Evolutionary conservation across 257 asterid genomes (phyloP), one percentile per base, ranked within the genome.

Genomic region (Nicotiana noctiflora): DNA sequence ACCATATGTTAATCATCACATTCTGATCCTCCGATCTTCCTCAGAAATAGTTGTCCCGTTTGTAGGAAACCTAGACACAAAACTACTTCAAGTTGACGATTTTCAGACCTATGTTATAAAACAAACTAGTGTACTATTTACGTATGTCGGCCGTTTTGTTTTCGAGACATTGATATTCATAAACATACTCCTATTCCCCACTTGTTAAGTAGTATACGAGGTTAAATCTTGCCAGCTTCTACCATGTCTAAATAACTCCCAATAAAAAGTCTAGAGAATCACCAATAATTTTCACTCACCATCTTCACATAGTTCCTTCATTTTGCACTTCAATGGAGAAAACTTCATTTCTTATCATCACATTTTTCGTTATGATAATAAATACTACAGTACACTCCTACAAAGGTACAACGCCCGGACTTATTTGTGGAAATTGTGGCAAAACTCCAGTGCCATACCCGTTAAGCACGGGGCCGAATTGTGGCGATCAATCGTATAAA

Each of bases 401-500:
- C 40, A 49, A 74, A 0, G 4, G 25, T 3, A 13, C 40, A 19
- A 57, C 0, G 19, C 65, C 34, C 1, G 80, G 81, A 19, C 46
- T 44, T 7, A 88, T 77, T 3, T 89, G 93, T 67, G 88, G 85
- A n/a, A 67, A 59, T 11, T 91, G 96, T 25, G 93, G 96, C 51
- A 82, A 84, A 59, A 83, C 81, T 19, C 87, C 87, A 14, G 92
- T 90, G 27, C 93, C 92, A 0, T 90, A 85, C 80, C 93, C 96
- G n/a, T 40, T 91, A 19, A 89, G 92, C 87, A 87, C 90, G 14
- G 84, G 84, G n/a, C 89, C 88, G 0, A 72, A 80, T 55, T 90
- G 96, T 32, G 96, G 93, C 8, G 92, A 91, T 9, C 90, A 74
- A 32, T 84, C 85, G 19, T 91, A 87, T 80, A 87, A 84, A 77